Base-by-base conservation (phyloP, 495 filamentous ascomycete species). In the Hypoxylon subgilvum region DNA sequence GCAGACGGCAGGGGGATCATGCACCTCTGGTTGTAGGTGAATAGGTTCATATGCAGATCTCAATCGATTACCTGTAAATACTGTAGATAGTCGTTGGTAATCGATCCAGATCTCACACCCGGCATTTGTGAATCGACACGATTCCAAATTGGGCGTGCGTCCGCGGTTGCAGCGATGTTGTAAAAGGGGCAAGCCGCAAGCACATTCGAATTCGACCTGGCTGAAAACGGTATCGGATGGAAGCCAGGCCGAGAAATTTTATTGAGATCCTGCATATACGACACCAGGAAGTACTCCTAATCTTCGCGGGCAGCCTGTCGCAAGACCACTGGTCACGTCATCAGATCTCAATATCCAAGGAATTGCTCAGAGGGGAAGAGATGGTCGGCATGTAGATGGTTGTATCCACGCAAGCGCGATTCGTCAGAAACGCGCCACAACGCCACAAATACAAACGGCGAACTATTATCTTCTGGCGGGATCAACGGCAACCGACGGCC, bases 41-140 rank as follows among this genome's bases (percentile, higher is more conserved):
- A n/a, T n/a, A n/a, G n/a, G n/a, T n/a, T n/a, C n/a, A n/a, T n/a
- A n/a, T n/a, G n/a, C n/a, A 79, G 59, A 74, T 76, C 0, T 83
- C 79, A 57, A 76, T 77, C 13, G 67, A 78, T 50, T 79, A 76
- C 52, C 58, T 82, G 6, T n/a, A n/a, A n/a, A n/a, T n/a, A n/a
- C n/a, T n/a, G n/a, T n/a, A n/a, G n/a, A n/a, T n/a, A n/a, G n/a
- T n/a, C n/a, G n/a, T n/a, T n/a, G n/a, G 19, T 13, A 45, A 58
- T 76, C 76, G 7, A 76, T 78, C 19, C 61, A 65, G 0, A 67
- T 80, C 25, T 71, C 71, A 8, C 68, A 76, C 54, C 30, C 83
- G 8, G 74, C 74, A 12, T 81, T 79, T 51, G 57, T 80, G 55
- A 83, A 82, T 54, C 78, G 82, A 65, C 81, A 80, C 3, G 75